Base-by-base conservation (phyloP, 2,329 filamentous ascomycete species). In the Calonectria hongkongensis region DNA sequence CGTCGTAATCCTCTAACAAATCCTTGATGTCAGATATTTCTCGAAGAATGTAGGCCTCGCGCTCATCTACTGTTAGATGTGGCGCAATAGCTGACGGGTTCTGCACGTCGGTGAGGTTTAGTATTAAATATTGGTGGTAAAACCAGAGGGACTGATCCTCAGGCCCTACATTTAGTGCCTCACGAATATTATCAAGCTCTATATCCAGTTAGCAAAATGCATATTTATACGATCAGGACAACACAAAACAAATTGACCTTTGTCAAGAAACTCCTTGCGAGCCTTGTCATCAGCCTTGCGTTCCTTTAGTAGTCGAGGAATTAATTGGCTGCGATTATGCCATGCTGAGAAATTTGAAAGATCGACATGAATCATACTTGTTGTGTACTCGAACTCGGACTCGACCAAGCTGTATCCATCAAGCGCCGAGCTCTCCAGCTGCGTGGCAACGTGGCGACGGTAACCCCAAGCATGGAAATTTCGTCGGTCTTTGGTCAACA, bases 391-490 rank as follows among this genome's bases (percentile, higher is more conserved):
- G 77, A 98, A 97, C 83, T 99, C 97, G 18, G 88, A 81, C 83
- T 98, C 93, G 2, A 91, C 91, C 88, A 98, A 91, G 82, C 91
- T 94, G 63, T 84, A 83, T 1, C 89, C 90, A 7, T 85, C 81
- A 7, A 92, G 83, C 16, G 79, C 83, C 1, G 84, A 51, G 68
- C 89, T 90, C 83, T 98, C 95, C 2, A 98, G 88, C 71, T 92
- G 90, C n/a, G 88, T 86, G 3, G 98, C 92, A 6, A 98, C 92
- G 67, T 92, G 90, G 58, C 95, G 92, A 66, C 97, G 89, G 83
- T 99, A 99, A 51, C 93, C 93, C 97, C 97, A 99, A 39, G 96
- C 97, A 82, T 98, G 97, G 82, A 98, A 99, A 82, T 99, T 99
- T 64, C 97, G 92, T 74, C 90, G 93, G 84, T 99, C 97, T 66